Conservation (phyloP, 169 alveolate genomes). For the Eimeria acervulina region DNA sequence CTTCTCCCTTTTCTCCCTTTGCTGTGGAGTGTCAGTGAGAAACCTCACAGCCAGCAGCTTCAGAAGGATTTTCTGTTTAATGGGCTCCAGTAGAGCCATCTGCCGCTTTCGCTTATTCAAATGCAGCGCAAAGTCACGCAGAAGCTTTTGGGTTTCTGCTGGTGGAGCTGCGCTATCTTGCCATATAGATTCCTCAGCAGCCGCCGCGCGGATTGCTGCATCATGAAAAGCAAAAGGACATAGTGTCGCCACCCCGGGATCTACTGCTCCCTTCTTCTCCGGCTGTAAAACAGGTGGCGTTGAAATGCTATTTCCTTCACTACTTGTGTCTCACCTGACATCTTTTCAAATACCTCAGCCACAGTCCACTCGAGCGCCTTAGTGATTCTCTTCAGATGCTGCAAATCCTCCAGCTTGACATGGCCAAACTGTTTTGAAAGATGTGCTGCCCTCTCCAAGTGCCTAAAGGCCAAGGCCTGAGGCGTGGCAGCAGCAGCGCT, state of each 20-base stretch:
- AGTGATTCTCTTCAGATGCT: slow-evolving; percentile 25
- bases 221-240: too few relatives aligned
- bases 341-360: slow-evolving; percentile 54
- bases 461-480: slow-evolving; percentile 36
- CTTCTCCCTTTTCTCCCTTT: slow-evolving; percentile 17
- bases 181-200: slow-evolving; percentile 61
- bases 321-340: slow-evolving; percentile 79
- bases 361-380: slow-evolving; percentile 66
- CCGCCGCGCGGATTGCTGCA: slow-evolving; percentile 55
- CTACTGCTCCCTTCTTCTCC: too few relatives aligned
- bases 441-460: slow-evolving; percentile 63
- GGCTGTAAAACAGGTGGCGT: too few relatives aligned
- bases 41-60: slow-evolving; percentile 62
- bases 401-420: slow-evolving; percentile 26
- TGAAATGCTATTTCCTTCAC: too few relatives aligned
- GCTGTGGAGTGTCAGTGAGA: slow-evolving; percentile 44
- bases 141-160: slow-evolving; percentile 50
- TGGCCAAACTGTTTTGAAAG: slow-evolving; percentile 7
- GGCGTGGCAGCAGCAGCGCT: slow-evolving; percentile 61
- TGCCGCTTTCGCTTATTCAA: slow-evolving; percentile 37
- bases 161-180: slow-evolving; percentile 24
- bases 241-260: too few relatives aligned
- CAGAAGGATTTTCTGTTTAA: neutral
- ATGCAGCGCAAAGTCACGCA: slow-evolving; percentile 52
- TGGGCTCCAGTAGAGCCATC: slow-evolving; percentile 46